phyloP scores from a whole-genome alignment of 1,284 basidiomycete species.

The Golubevia pallescens region DNA sequence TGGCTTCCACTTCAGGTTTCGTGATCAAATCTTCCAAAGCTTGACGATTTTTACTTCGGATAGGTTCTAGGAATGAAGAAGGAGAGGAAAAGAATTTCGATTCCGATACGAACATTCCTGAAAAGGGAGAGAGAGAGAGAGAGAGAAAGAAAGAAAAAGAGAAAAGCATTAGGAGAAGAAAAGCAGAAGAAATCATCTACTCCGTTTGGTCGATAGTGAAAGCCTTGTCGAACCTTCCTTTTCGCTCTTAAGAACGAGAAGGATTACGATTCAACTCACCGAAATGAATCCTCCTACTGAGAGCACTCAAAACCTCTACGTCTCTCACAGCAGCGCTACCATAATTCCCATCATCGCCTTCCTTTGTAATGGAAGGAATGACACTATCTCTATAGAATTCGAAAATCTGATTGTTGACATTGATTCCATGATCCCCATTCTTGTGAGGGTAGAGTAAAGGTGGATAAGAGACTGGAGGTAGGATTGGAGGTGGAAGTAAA shows the following conservation, averaged over 20 bases:
- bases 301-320: conserved; percentile 88
- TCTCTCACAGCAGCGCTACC: conserved; percentile 92
- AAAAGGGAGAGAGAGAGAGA: background rate
- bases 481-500: conserved; percentile 81
- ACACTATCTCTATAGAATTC: conserved; percentile 84
- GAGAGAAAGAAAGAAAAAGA: conserved; percentile 3
- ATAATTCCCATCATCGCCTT: conserved; percentile 93
- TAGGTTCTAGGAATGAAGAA: conserved; percentile 87
- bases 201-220: too few relatives aligned
- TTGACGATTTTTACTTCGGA: conserved; percentile 79
- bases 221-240: too few relatives aligned
- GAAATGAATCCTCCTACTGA: conserved; percentile 95
- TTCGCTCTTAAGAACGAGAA: too few relatives aligned
- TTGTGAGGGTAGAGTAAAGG: conserved; percentile 78
- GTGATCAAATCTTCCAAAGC: conserved; percentile 80
- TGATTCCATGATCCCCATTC: conserved; percentile 69
- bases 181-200: background rate
- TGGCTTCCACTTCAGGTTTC: conserved; percentile 91
- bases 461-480: conserved; percentile 79
- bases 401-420: conserved; percentile 84
- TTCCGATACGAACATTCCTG: conserved; percentile 98
- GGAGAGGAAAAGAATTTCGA: conserved; percentile 89
- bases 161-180: background rate
- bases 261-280: too few relatives aligned
- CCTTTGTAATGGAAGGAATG: conserved; percentile 80